Conservation (phyloP, 2,329 filamentous ascomycete genomes). For the Dichotomopilus funicola region DNA sequence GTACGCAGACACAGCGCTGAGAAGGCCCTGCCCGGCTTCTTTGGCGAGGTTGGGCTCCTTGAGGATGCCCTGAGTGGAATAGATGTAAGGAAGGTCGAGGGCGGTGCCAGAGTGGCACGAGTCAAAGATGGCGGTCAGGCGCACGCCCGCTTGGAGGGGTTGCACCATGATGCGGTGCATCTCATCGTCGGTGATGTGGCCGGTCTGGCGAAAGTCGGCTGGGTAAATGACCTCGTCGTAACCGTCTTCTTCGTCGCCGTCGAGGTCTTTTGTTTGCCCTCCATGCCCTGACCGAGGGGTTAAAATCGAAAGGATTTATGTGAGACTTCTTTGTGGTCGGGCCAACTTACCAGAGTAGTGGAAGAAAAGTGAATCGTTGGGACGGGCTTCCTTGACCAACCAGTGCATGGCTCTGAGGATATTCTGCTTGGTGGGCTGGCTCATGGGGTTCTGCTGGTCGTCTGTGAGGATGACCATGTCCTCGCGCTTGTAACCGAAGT, state of each 20-base stretch:
- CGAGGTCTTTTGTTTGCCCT: conserved; percentile 72
- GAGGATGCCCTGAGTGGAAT: conserved; percentile 61
- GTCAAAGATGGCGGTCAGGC: conserved; percentile 57
- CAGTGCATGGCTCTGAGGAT: conserved; percentile 96
- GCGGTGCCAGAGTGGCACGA: conserved; percentile 63
- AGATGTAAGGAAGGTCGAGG: conserved; percentile 61
- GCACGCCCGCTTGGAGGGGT: conserved; percentile 49
- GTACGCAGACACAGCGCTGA: conserved; percentile 54
- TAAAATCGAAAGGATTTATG: not conserved
- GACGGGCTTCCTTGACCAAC: conserved; percentile 86
- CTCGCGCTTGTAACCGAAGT: conserved; percentile 87
- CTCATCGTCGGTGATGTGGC: conserved; percentile 77
- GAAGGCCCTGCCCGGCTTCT: conserved; percentile 58
- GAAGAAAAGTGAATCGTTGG: conserved; percentile 94
- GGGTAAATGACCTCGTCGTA: conserved; percentile 82
- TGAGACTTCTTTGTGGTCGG: too few relatives aligned
- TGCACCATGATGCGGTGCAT: conserved; percentile 69
- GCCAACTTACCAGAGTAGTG: conserved; percentile 75
- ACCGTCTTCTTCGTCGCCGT: conserved; percentile 75
- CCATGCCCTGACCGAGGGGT: conserved; percentile 54
- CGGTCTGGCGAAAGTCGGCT: conserved; percentile 71
- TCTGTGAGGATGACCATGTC: conserved; percentile 97
- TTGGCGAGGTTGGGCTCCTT: conserved; percentile 64
- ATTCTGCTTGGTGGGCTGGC: conserved; percentile 91
- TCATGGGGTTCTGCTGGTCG: conserved; percentile 96